A percentile compares a stretch with the other conserved stretches of the same genome.
Conservation (phyloP, 2,329 filamentous ascomycete species). For the Exserohilum rostratum region DNA sequence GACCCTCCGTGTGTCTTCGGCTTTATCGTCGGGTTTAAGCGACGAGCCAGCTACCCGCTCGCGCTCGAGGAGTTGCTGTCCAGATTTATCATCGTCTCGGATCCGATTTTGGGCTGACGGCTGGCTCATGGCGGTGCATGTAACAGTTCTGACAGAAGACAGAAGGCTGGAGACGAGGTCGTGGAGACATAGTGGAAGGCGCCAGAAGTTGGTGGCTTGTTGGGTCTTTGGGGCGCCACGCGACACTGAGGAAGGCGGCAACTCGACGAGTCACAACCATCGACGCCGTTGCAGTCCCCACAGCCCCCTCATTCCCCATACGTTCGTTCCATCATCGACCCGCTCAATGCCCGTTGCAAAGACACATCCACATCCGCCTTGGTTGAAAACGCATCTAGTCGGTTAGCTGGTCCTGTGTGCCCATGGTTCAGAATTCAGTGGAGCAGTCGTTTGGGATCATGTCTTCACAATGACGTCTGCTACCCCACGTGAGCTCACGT, state of each 20-base stretch:
- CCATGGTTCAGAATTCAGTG: not conserved
- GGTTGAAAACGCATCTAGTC: not conserved
- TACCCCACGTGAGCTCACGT: not conserved
- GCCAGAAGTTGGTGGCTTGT: conserved; percentile 9
- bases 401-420: not conserved
- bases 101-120: conserved; percentile 20
- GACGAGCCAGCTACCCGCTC: conserved; percentile 14
- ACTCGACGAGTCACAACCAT: conserved; percentile 31
- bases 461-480: not conserved
- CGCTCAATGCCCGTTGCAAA: not conserved
- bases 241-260: conserved; percentile 32
- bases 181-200: conserved; percentile 18
- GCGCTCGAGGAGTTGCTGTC: conserved; percentile 11
- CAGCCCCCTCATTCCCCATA: conserved; percentile 3
- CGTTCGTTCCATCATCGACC: not conserved
- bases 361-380: not conserved
- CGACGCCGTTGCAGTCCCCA: conserved; percentile 18
- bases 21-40: conserved; percentile 38
- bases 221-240: conserved; percentile 26
- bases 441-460: not conserved
- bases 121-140: conserved; percentile 35
- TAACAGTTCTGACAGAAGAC: conserved; percentile 10
- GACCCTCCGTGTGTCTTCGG: conserved; percentile 33
- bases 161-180: conserved; percentile 14
- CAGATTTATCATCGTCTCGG: conserved; percentile 30